phyloP scores from a whole-genome alignment of 169 alveolate species.

The Theileria luwenshuni region DNA sequence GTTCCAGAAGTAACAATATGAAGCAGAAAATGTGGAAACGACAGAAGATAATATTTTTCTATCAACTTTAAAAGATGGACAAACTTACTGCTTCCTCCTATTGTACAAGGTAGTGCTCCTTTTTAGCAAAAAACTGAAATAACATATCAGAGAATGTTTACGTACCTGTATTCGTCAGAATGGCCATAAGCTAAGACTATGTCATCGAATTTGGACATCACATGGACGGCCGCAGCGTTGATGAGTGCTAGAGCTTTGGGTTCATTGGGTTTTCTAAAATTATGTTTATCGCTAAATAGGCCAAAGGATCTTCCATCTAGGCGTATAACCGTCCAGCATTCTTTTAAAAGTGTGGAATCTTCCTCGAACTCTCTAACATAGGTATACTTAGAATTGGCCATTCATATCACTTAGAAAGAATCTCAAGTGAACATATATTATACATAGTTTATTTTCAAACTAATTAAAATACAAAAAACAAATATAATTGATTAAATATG shows the following conservation, averaged over 20 bases:
- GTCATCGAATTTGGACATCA: conserved; percentile 89
- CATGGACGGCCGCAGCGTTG: conserved; percentile 89
- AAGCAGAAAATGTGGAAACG: conserved; percentile 89
- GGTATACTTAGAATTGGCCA: conserved; percentile 76
- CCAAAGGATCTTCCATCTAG: conserved; percentile 94
- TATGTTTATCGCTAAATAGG: conserved; percentile 85
- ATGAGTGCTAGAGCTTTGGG: conserved; percentile 85
- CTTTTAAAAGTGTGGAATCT: conserved; percentile 77
- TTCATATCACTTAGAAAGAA: neutral
- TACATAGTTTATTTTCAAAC: neutral
- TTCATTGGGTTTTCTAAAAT: conserved; percentile 94
- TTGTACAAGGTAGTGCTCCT: conserved; percentile 63
- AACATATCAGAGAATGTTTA: neutral
- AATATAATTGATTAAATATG: too few relatives aligned
- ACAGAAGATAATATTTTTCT: conserved; percentile 87
- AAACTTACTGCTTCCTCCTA: conserved; percentile 69
- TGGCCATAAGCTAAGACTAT: conserved; percentile 93
- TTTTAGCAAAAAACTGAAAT: conserved; percentile 62
- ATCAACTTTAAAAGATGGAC: conserved; percentile 61
- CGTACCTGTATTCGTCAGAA: conserved; percentile 89
- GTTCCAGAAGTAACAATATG: conserved; percentile 86
- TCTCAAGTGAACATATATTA: neutral
- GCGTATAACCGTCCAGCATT: conserved; percentile 90
- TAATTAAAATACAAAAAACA: too few relatives aligned
- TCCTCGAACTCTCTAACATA: conserved; percentile 93